Conservation (phyloP, 495 filamentous ascomycete genomes). For the Oidiodendron maius region DNA sequence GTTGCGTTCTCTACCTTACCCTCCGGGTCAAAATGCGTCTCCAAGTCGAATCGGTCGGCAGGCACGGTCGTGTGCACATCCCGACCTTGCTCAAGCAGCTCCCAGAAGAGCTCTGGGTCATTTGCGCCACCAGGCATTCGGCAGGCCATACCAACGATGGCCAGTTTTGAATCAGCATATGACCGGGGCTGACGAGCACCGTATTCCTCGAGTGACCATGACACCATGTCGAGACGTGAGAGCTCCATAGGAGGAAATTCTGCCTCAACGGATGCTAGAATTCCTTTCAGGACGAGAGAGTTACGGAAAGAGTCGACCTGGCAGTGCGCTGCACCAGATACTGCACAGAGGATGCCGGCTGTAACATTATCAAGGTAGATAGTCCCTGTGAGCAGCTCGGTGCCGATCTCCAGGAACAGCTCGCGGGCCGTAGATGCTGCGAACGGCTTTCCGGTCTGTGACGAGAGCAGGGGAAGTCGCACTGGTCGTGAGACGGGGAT, state of each 20-base stretch:
- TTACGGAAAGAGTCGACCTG: constrained; percentile 36
- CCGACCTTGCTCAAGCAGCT: constrained; percentile 32
- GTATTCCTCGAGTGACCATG: too few relatives aligned
- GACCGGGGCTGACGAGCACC: constrained; percentile 34
- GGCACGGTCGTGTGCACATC: constrained; percentile 35
- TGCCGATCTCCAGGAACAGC: constrained; percentile 45
- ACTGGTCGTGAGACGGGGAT: constrained; percentile 26
- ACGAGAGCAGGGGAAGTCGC: constrained; percentile 47
- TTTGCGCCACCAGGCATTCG: constrained; percentile 36
- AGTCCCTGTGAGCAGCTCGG: constrained; percentile 53
- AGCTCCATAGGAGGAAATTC: too few relatives aligned
- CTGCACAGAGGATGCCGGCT: too few relatives aligned
- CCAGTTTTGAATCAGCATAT: constrained; percentile 20
- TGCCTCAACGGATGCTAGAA: too few relatives aligned
- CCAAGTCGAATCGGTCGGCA: constrained; percentile 36
- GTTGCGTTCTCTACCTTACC: constrained; percentile 19
- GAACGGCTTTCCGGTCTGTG: constrained; percentile 46
- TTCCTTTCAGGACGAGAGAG: constrained; percentile 32
- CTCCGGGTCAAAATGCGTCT: constrained; percentile 35
- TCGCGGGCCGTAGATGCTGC: constrained; percentile 33
- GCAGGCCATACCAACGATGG: constrained; percentile 37
- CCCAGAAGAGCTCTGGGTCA: constrained; percentile 41
- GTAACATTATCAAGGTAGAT: constrained; percentile 51
- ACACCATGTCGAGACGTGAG: too few relatives aligned
- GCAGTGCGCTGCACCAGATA: too few relatives aligned